A percentile compares a stretch with the other conserved stretches of the same genome.
Evolutionary conservation across 106 monocot species (phyloP).

Genomic region (Agapanthus africanus): DNA sequence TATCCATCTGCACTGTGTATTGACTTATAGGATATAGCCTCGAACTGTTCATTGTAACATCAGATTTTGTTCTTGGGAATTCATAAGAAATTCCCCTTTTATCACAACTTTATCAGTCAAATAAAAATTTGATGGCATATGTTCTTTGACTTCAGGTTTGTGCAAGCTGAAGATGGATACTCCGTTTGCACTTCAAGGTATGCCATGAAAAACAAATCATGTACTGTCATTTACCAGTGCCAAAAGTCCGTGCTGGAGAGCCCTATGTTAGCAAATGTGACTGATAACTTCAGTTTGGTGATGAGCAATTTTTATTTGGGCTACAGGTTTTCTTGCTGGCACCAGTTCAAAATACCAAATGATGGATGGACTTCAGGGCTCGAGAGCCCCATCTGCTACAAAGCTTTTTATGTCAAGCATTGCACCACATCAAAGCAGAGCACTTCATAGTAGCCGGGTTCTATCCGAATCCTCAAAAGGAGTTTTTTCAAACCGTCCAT

Average conservation of each 20-base stretch:
- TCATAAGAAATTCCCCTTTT: too few relatives aligned
- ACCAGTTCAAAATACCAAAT: conserved; percentile 3
- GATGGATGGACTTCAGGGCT: background rate
- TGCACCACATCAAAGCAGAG: conserved; percentile 8
- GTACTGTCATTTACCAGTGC: background rate
- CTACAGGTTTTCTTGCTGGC: conserved; percentile 16
- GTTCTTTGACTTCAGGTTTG: conserved; percentile 18
- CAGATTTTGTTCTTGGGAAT: too few relatives aligned
- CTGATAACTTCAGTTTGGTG: background rate
- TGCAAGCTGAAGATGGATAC: conserved; percentile 18
- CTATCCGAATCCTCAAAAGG: conserved; percentile 27
- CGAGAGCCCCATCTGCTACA: background rate
- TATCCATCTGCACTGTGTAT: too few relatives aligned
- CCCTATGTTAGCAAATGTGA: background rate
- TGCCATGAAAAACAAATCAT: background rate
- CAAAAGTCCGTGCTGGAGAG: too few relatives aligned
- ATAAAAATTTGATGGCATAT: too few relatives aligned
- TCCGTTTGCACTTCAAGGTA: conserved; percentile 43
- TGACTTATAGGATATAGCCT: too few relatives aligned
- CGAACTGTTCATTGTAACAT: too few relatives aligned
- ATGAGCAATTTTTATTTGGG: background rate
- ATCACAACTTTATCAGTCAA: too few relatives aligned
- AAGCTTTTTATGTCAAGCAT: background rate
- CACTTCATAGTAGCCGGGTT: conserved; percentile 29
- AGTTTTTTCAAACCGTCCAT: conserved; percentile 41